A percentile compares a stretch with the other conserved stretches of the same genome.
These are phyloP conservation scores for Fusarium sp. DNA, from an alignment of 2,329 filamentous ascomycete genomes.

Conservation along the genomic window DNA sequence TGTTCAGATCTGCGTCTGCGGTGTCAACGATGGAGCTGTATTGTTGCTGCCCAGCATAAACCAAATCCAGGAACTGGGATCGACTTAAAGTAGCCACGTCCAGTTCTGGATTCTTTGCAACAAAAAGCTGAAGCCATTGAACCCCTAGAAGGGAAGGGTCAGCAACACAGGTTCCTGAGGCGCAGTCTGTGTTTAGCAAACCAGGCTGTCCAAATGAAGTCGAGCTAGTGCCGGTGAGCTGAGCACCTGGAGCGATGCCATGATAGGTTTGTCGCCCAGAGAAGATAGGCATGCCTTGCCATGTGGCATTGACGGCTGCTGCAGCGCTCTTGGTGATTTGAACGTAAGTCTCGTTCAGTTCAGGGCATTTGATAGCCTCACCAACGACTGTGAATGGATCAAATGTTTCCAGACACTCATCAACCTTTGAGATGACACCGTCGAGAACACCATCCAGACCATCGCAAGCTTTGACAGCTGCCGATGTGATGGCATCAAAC, in stretches of 20 bases:
- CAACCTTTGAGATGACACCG: not conserved
- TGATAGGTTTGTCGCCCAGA: not conserved
- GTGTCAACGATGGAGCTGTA: conserved; percentile 9
- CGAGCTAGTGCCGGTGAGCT: not conserved
- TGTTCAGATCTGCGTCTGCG: conserved; percentile 11
- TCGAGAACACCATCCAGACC: not conserved
- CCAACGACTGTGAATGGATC: not conserved
- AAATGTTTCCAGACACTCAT: not conserved
- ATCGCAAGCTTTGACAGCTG: not conserved
- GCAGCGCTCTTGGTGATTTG: not conserved
- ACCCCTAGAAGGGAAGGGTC: not conserved
- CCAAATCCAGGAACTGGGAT: conserved; percentile 8
- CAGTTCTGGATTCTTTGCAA: not conserved
- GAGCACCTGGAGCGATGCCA: not conserved
- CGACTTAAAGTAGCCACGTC: conserved; percentile 8
- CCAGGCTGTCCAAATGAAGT: not conserved
- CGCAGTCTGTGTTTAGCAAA: not conserved
- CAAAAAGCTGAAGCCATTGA: not conserved
- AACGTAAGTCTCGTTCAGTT: not conserved
- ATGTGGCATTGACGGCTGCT: not conserved
- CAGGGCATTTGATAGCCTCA: not conserved
- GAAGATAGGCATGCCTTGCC: not conserved
- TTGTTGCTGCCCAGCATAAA: not conserved
- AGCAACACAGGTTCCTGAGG: not conserved
- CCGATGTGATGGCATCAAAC: not conserved